Base-by-base conservation (phyloP, 306 rosid species). In the Prunus mongolica region DNA sequence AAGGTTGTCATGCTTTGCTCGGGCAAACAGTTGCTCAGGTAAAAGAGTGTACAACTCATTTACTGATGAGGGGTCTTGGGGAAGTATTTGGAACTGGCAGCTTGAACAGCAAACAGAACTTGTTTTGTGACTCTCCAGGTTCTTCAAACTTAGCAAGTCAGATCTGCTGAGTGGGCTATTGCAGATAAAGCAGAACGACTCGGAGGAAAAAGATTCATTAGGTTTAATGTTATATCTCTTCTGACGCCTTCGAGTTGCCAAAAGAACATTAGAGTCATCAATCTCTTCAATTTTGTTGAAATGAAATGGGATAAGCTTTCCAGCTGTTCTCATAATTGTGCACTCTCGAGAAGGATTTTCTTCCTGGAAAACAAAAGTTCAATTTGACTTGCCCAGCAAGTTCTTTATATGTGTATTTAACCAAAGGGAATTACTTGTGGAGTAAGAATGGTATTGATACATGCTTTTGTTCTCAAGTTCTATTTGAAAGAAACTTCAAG, bases 281-380 rank as follows among this genome's bases (percentile, higher is more conserved):
- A 83, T 84, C 84, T 90, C 97, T 0, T 90, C 96, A 83, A 94
- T 89, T 86, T 91, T 80, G 81, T 92, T 94, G 84, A 94, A 94
- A 54, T 87, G 92, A 74, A 94, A 94, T 22, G 98, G 98, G 74
- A 88, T 89, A 63, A 94, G 97, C 88, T 94, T 94, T 74, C 92
- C 95, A 1, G 98, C 97, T 64, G 98, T 94, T 85, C 97, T 90
- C 79, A 94, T 93, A 78, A 94, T 89, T 15, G 98, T 92, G 84
- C 91, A 86, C 78, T 90, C 96, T 63, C 97, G 91, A 75, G 98
- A 92, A 78, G 96, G 96, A 74, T 94, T 94, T 82, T 94, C 98
- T 84, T 86, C 89, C 96, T 94, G 92, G 25, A 81, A 66, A 77
- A 68, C 25, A 30, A 52, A 73, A 38, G 27, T 66, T 71, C 73